Evolutionary conservation across 305 asterid species (phyloP).

Genomic region (Fraxinus sp.): DNA sequence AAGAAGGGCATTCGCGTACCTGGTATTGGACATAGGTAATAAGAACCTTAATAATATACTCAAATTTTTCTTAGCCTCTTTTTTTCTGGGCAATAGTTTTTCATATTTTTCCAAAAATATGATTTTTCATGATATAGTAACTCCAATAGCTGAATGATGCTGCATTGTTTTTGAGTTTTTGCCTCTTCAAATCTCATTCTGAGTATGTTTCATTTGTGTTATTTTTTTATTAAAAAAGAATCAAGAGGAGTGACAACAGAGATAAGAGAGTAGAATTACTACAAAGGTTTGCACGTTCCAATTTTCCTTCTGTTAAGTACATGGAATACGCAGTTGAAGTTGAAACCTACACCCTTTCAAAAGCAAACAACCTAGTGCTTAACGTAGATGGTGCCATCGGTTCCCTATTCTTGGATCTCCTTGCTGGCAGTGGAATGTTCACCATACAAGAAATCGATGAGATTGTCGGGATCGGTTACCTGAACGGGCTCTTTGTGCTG

Average conservation of each 20-base stretch:
- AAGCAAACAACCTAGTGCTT: conserved; percentile 56
- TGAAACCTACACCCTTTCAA: conserved; percentile 54
- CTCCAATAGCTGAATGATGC: background rate
- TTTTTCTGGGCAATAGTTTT: background rate
- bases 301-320: conserved; percentile 64
- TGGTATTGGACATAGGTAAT: conserved; percentile 54
- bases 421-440: conserved; percentile 99
- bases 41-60: conserved; percentile 5
- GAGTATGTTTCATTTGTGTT: background rate
- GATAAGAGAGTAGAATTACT: conserved; percentile 93
- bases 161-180: background rate
- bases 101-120: background rate
- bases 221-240: conserved; percentile 20
- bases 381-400: conserved; percentile 62
- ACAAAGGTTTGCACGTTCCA: conserved; percentile 75
- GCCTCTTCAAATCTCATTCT: background rate
- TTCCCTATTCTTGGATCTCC: conserved; percentile 90
- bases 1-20: conserved; percentile 60
- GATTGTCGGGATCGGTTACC: conserved; percentile 86
- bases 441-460: conserved; percentile 90
- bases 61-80: background rate
- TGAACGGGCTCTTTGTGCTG: conserved; percentile 91
- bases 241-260: conserved; percentile 91
- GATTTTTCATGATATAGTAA: background rate
- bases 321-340: conserved; percentile 63